phyloP scores from a whole-genome alignment of 768 basidiomycete species.

The Fomitopsis serialis region DNA sequence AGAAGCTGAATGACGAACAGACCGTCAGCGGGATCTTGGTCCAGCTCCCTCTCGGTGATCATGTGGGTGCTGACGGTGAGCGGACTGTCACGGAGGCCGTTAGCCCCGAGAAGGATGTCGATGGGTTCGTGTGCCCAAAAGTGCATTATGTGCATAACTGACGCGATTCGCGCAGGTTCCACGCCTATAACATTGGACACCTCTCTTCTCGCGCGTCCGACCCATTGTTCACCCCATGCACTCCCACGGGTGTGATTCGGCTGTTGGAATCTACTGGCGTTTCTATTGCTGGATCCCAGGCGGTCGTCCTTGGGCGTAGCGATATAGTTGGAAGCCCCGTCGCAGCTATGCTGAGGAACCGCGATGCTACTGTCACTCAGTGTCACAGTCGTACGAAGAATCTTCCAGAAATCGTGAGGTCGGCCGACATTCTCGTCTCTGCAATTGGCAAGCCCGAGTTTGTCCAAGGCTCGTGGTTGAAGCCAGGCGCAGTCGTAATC shows the following conservation, averaged over 20 bases:
- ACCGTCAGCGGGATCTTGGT: conserved; percentile 86
- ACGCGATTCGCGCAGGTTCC: conserved; percentile 56
- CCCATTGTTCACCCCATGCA: conserved; percentile 92
- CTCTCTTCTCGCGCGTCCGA: conserved; percentile 84
- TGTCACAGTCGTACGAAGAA: conserved; percentile 91
- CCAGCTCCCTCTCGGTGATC: conserved; percentile 87
- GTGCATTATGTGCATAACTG: not conserved
- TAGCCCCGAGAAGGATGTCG: conserved; percentile 92
- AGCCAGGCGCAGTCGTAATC: conserved; percentile 91
- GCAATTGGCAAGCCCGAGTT: conserved; percentile 94
- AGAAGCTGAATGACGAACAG: conserved; percentile 79
- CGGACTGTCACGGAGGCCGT: conserved; percentile 92
- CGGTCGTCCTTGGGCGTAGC: conserved; percentile 92
- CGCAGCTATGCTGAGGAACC: conserved; percentile 81
- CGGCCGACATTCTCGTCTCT: conserved; percentile 89
- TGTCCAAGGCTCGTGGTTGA: conserved; percentile 91
- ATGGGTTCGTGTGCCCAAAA: conserved; percentile 53
- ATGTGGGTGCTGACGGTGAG: conserved; percentile 78
- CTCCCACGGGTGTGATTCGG: conserved; percentile 87
- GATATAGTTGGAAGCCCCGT: conserved; percentile 98
- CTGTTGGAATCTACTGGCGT: conserved; percentile 87
- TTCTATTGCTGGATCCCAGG: conserved; percentile 68
- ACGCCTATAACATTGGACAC: conserved; percentile 97
- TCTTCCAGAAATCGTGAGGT: conserved; percentile 72
- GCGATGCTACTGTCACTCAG: conserved; percentile 95